Base-by-base conservation (phyloP, 2,329 filamentous ascomycete species). In the Blastomyces parvus region DNA sequence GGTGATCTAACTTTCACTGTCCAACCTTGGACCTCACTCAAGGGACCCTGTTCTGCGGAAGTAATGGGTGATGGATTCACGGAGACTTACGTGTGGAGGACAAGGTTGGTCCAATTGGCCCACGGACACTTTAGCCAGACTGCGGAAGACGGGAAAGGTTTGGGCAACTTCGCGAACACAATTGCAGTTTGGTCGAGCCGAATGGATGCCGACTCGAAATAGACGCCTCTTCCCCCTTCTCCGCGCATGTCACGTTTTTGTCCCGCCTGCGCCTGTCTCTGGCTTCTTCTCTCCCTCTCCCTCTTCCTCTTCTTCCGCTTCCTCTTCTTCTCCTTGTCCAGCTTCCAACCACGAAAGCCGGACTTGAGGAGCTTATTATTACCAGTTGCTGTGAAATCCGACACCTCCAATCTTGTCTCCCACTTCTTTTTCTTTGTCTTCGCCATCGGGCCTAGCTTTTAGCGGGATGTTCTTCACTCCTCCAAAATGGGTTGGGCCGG, bases 381-480 rank as follows among this genome's bases (percentile, higher is more conserved):
- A 11, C 25, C 22, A 27, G 22, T 27, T 11, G 27, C 22, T 50
- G 2, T 19, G 17, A 50, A 50, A 1, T 27, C 27, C 22, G n/a
- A 11, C 48, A 14, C 5, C 17, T 52, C 22, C 52, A 36, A n/a
- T 33, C 22, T 44, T 27, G n/a, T 6, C 38, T 44, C 44, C 11
- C 14, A 5, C 48, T 48, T 48, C 44, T 48, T 44, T 42, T 6
- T 46, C 6, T 48, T 48, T 48, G 7, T 9, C n/a, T 25, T n/a
- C 44, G 44, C 6, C 48, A 25, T 46, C 42, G 19, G 42, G 8
- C 14, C 25, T 52, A 52, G 19, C 33, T 22, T 48, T 13, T 52
- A 2, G 11, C 17, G 69, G 57, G 64, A 82, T 82, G 80, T 78
- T 80, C 7, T 82, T 81, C 70, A 70, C 72, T 58, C 72, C 79